Base-by-base conservation (phyloP, 768 basidiomycete genomes). In the Podaxis pistillaris region DNA sequence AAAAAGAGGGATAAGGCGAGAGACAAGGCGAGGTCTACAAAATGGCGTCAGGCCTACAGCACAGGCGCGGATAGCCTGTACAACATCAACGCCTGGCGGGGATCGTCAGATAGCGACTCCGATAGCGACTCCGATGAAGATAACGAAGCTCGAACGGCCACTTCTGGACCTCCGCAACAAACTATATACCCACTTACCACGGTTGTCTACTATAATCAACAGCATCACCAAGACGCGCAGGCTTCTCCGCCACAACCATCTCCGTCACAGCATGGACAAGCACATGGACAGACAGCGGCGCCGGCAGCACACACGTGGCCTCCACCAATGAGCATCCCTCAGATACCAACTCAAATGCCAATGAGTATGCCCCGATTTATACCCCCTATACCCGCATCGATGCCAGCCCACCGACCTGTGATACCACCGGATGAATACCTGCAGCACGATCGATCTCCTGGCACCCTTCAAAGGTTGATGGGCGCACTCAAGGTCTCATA, bases 1-100 rank as follows among this genome's bases (percentile, higher is more conserved):
- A 63, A 60, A 37, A 51, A 38, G 38, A 58, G 61, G 17, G 51
- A 61, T 30, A 60, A 30, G 49, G 47, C 28, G 50, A 47, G 62
- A 49, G 52, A 59, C 9, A 46, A 28, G 36, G 65, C 56, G 40
- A 41, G 53, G 33, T 46, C 44, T 36, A 30, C 41, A 11, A 58
- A 58, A 19, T 58, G 57, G 57, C 28, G 11, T 5, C 51, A 53
- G 28, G 30, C 11, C 11, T 33, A 28, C n/a, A 53, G 0, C 30
- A 53, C 28, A 3, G 59, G 36, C 50, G 37, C 50, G 33, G 52
- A 52, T 38, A 22, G 51, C 24, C 11, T 24, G 4, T 50, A 44
- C 22, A 38, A 41, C 26, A n/a, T 56, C 28, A 41, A 28, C 28
- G 9, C 13, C 8, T 7, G 19, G 33, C 38, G n/a, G 28, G n/a